A percentile compares a stretch with the other conserved stretches of the same genome.
phyloP scores from a whole-genome alignment of 2,329 filamentous ascomycete species.

The Colletotrichum sublineola region DNA sequence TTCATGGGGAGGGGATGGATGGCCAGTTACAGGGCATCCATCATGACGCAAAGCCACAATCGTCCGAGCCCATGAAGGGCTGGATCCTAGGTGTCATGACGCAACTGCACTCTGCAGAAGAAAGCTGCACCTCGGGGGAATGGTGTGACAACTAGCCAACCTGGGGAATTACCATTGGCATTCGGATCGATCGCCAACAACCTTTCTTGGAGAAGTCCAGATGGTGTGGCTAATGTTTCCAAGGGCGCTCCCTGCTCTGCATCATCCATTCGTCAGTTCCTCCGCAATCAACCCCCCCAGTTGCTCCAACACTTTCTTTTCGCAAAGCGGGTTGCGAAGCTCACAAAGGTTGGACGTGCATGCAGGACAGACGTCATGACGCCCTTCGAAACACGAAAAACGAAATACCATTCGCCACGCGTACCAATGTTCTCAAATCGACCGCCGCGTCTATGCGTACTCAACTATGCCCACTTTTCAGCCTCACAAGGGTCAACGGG shows the following conservation, averaged over 20 bases:
- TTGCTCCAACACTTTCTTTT: conserved; percentile 36
- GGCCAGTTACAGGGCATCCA: conserved; percentile 27
- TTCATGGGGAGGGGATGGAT: conserved; percentile 36
- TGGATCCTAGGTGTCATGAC: conserved; percentile 41
- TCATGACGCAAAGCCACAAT: conserved; percentile 46
- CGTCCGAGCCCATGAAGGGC: conserved; percentile 38
- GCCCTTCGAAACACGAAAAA: conserved; percentile 35
- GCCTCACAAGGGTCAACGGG: conserved; percentile 30
- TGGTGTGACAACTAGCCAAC: conserved; percentile 40
- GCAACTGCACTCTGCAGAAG: conserved; percentile 38
- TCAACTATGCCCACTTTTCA: conserved; percentile 22
- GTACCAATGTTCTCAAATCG: conserved; percentile 1
- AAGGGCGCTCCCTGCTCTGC: conserved; percentile 38
- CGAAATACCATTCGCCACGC: conserved; percentile 33
- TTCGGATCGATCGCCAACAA: conserved; percentile 51
- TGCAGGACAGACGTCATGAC: conserved; percentile 40
- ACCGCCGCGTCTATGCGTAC: conserved; percentile 25
- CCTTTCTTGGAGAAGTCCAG: conserved; percentile 36
- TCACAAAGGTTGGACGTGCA: conserved; percentile 26
- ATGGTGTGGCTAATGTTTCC: conserved; percentile 40
- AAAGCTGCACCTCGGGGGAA: conserved; percentile 33
- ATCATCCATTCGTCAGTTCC: conserved; percentile 42
- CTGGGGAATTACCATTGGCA: conserved; percentile 38
- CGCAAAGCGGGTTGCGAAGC: conserved; percentile 32
- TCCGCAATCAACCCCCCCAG: conserved; percentile 31